phyloP scores from a whole-genome alignment of 2,329 filamentous ascomycete genomes.

The Trichoderma asperellum region DNA sequence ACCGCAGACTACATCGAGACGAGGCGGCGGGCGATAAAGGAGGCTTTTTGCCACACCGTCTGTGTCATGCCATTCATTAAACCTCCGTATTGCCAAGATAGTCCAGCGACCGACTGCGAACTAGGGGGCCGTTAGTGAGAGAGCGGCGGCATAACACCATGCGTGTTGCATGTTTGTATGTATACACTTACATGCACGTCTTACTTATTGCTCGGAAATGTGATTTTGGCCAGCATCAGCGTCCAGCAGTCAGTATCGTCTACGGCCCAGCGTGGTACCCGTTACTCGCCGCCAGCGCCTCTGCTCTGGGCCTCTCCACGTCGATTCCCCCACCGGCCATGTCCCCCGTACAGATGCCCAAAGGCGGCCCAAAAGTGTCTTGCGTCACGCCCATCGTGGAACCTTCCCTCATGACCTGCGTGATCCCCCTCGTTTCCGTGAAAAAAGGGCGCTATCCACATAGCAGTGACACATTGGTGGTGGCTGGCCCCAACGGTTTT shows the following conservation, averaged over 20 bases:
- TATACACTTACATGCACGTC: neutral
- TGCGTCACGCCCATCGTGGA: constrained; percentile 27
- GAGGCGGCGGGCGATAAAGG: neutral
- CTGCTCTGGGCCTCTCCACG: neutral
- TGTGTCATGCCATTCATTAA: constrained; percentile 7
- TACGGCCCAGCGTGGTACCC: constrained; percentile 11
- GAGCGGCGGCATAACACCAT: neutral
- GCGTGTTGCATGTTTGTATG: neutral
- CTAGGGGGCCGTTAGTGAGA: neutral
- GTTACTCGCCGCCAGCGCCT: constrained; percentile 7
- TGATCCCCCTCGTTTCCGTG: constrained; percentile 13
- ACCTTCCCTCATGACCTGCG: constrained; percentile 27
- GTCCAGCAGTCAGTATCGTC: neutral
- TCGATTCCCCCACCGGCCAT: constrained; percentile 14
- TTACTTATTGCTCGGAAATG: neutral
- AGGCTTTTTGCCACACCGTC: constrained; percentile 10
- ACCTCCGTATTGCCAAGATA: neutral
- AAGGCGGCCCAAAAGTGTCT: constrained; percentile 20
- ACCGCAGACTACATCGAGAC: neutral
- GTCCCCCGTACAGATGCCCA: constrained; percentile 9
- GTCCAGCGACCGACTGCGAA: neutral
- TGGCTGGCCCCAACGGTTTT: constrained; percentile 17
- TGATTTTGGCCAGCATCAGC: neutral
- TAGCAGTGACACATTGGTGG: constrained; percentile 19
- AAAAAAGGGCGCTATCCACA: constrained; percentile 19